These are phyloP conservation scores for Gymnopus androsaceus DNA, from an alignment of 1,284 basidiomycete species.

Conservation along the genomic window DNA sequence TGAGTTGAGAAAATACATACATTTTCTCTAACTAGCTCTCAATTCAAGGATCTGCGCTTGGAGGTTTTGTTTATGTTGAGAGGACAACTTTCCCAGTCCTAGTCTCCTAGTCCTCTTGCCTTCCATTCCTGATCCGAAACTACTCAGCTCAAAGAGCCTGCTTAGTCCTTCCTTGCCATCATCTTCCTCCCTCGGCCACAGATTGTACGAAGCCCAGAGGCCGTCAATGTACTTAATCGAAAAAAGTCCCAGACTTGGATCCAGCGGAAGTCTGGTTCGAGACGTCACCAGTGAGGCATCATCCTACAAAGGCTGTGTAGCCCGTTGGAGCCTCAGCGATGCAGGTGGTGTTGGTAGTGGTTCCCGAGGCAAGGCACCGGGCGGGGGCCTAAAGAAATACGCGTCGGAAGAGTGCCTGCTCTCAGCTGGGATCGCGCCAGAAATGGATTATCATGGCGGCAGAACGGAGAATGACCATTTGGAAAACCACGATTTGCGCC, in stretches of 20 bases:
- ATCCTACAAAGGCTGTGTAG: neutral
- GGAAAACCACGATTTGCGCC: conserved; percentile 4
- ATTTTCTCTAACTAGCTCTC: too few relatives aligned
- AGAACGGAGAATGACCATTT: neutral
- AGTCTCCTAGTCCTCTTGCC: neutral
- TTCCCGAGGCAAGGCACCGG: neutral
- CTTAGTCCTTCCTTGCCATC: neutral
- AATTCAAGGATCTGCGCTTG: neutral
- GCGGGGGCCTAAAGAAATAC: conserved; percentile 4
- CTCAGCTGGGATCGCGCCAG: neutral
- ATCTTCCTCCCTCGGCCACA: neutral
- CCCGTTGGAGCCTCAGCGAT: neutral
- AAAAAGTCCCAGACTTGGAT: neutral
- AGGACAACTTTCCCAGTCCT: too few relatives aligned
- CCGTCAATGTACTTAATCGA: neutral
- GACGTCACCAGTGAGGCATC: conserved; percentile 7
- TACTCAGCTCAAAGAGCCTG: too few relatives aligned
- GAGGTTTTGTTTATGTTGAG: conserved; percentile 1
- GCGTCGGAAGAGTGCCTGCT: conserved; percentile 13
- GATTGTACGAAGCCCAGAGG: too few relatives aligned
- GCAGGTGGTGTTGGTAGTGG: neutral
- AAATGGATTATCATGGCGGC: neutral
- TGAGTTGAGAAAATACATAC: too few relatives aligned
- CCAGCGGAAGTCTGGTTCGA: neutral
- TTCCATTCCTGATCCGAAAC: too few relatives aligned